phyloP scores from a whole-genome alignment of 768 basidiomycete species.

The Galerina marginata region DNA sequence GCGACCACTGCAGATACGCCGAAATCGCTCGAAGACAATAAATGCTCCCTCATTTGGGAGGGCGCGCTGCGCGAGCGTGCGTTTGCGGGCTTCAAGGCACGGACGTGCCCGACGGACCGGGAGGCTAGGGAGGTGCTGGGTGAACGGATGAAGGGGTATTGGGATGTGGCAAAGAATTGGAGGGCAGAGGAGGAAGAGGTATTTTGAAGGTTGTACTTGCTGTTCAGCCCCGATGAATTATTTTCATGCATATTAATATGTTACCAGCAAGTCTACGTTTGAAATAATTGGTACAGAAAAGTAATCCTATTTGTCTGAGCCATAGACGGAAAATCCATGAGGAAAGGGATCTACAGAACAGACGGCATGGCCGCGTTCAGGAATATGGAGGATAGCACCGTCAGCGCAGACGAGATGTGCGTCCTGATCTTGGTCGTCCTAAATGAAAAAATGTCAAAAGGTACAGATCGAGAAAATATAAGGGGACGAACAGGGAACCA shows the following conservation, averaged over 20 bases:
- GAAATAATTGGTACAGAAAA: too few relatives aligned
- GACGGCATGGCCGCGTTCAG: slow-evolving; percentile 59
- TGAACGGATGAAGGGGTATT: slow-evolving; percentile 84
- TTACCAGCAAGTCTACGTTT: too few relatives aligned
- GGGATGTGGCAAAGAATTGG: slow-evolving; percentile 95
- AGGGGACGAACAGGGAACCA: slow-evolving; percentile 76
- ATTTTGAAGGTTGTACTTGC: slow-evolving; percentile 19
- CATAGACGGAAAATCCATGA: slow-evolving; percentile 54
- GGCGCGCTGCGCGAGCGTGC: slow-evolving; percentile 83
- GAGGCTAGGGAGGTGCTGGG: slow-evolving; percentile 89
- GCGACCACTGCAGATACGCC: background rate
- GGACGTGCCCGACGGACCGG: slow-evolving; percentile 82
- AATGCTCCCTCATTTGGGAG: slow-evolving; percentile 93
- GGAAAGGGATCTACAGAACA: slow-evolving; percentile 48
- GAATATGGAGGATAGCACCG: slow-evolving; percentile 71
- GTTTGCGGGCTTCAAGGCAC: slow-evolving; percentile 82
- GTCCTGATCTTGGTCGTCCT: slow-evolving; percentile 63
- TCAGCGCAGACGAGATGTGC: slow-evolving; percentile 84
- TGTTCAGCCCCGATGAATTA: too few relatives aligned
- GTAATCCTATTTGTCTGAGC: slow-evolving; percentile 27
- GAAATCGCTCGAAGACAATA: slow-evolving; percentile 81
- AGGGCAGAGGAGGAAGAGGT: slow-evolving; percentile 81
- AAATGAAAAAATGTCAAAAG: slow-evolving; percentile 8
- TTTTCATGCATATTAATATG: too few relatives aligned
- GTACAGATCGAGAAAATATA: background rate